These are phyloP conservation scores for Fibroporia radiculosa DNA, from an alignment of 768 basidiomycete genomes.

Conservation along the genomic window DNA sequence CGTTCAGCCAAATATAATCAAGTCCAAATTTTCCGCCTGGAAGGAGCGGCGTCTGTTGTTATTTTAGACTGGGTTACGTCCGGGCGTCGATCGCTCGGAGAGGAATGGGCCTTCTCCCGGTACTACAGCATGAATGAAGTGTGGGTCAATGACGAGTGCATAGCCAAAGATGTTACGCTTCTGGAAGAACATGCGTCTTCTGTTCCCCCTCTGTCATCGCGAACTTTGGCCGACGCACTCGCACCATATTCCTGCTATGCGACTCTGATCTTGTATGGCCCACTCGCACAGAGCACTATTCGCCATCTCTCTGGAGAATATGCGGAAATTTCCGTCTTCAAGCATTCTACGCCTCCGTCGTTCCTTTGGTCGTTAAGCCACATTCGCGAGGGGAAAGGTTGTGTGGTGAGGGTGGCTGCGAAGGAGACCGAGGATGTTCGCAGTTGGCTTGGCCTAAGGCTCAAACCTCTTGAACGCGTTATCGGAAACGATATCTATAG, in stretches of 20 bases:
- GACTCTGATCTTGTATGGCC: conserved; percentile 75
- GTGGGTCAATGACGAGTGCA: conserved; percentile 49
- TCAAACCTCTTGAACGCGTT: conserved; percentile 42
- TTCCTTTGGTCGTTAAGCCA: conserved; percentile 80
- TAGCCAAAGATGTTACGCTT: conserved; percentile 73
- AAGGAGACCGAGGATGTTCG: conserved; percentile 70
- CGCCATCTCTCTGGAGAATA: conserved; percentile 41
- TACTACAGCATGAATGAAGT: conserved; percentile 88
- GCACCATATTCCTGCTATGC: conserved; percentile 88
- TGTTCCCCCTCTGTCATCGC: conserved; percentile 25
- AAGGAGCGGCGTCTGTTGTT: conserved; percentile 51
- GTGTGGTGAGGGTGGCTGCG: conserved; percentile 69
- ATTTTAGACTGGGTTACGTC: conserved; percentile 91
- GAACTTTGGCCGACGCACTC: conserved; percentile 52
- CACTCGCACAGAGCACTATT: conserved; percentile 42
- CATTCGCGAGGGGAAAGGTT: conserved; percentile 37
- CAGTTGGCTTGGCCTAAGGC: conserved; percentile 53
- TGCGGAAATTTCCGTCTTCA: conserved; percentile 54
- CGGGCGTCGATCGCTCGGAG: conserved; percentile 74
- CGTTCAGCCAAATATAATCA: conserved; percentile 77
- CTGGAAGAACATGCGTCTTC: conserved; percentile 41
- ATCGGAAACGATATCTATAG: conserved; percentile 61
- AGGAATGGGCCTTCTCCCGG: conserved; percentile 83
- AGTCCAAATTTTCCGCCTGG: conserved; percentile 69
- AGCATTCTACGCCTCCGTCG: conserved; percentile 39